Evolutionary conservation across 1,139 yeast genomes (phyloP).

Genomic region (Nakaseomyces uthaithaninus): DNA sequence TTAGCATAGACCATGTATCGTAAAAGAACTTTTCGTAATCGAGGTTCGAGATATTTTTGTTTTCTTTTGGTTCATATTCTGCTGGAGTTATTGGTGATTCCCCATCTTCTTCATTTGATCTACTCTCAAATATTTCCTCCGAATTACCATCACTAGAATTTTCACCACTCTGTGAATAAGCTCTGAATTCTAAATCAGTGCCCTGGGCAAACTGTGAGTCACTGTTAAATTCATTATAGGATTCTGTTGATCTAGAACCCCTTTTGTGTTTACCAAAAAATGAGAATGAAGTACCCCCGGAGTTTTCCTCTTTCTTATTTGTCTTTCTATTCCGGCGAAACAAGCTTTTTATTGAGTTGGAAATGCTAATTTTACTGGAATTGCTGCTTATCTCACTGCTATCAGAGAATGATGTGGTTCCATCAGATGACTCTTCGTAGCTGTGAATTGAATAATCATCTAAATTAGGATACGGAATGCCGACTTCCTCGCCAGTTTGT

Average conservation of each 20-base stretch:
- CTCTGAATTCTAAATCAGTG: background rate
- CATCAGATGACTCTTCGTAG: slow-evolving; percentile 5
- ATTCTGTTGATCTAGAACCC: too few species aligned
- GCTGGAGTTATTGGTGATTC: slow-evolving; percentile 2
- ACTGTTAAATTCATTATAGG: background rate
- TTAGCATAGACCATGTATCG: background rate
- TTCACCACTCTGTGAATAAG: background rate
- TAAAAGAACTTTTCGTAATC: background rate
- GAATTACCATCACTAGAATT: slow-evolving; percentile 1
- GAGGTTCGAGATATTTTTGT: background rate
- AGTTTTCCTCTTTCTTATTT: background rate
- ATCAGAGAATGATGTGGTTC: background rate
- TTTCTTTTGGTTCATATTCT: background rate
- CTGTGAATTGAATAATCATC: slow-evolving; percentile 6
- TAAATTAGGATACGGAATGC: background rate
- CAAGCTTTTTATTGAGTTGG: background rate
- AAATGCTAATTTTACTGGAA: background rate
- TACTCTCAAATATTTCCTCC: background rate
- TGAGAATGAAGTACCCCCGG: background rate
- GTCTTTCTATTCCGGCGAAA: background rate
- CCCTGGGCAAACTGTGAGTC: slow-evolving; percentile 5
- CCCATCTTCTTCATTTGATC: background rate
- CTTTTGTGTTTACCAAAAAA: background rate
- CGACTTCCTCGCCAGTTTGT: background rate
- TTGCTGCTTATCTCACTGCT: background rate